Evolutionary conservation across 75 land plant genomes (phyloP), one percentile per base, ranked within the genome.

Genomic region (Gnetum montanum): DNA sequence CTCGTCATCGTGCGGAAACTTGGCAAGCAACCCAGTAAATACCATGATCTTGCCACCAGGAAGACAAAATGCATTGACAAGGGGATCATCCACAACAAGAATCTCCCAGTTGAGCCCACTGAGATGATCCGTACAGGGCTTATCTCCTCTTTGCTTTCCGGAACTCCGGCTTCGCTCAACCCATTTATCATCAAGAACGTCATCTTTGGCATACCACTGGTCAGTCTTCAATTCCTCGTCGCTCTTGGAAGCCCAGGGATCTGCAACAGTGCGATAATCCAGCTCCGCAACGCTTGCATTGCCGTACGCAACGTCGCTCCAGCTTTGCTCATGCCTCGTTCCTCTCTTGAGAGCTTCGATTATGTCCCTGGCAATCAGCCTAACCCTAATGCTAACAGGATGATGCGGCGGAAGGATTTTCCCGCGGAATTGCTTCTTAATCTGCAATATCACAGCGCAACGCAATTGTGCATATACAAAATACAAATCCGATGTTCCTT

Each of bases 1-100:
- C 52, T 95, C 99, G 0, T 65, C 68, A 74, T 95, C 93, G 26
- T 77, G 49, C 18, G 64, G 72, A 52, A 91, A 90, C 43, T 69
- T 70, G 36, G 83, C 71, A 3, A 95, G 73, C 64, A 95, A 62
- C 0, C 99, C 99, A 0, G 99, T 95, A 58, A 86, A 95, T 16
- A 95, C 97, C 10, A 95, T 81, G 62, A 90, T 95, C 69, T 95
- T 95, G 43, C 99, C 99, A 52, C 99, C 99, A 4, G 97, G 99
- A 20, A 95, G 69, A 56, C 99, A 95, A 26, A 83, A 73, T 3
- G 99, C 99, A 77, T 95, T 95, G 24, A 90, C 76, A 36, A 77
- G 41, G 8, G 78, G 66, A 10, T 83, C 81, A 53, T 84, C 61
- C 1, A 95, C 89, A 26, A 95, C 99, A 6, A 95, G 27, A n/a